Percentiles rank a stretch among this genome's conserved stretches.
Conservation (phyloP, 176 grass and related monocot genomes). For the Zea luxurians region DNA sequence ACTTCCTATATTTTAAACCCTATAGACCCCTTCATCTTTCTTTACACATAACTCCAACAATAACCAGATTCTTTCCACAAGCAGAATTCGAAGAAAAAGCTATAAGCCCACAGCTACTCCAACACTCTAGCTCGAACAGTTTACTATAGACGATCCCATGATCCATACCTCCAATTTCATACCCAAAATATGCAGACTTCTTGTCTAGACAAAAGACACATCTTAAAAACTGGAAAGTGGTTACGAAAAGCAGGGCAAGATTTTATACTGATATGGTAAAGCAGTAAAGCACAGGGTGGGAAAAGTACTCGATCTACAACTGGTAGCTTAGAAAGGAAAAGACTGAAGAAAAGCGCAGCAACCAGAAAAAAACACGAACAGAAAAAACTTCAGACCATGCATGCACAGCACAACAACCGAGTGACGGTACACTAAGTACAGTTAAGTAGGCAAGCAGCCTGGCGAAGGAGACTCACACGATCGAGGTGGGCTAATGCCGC, state of each 20-base stretch:
- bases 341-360: neutral
- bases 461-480: neutral
- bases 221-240: conserved; percentile 7
- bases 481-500: conserved; percentile 42
- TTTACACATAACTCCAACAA: too few species aligned
- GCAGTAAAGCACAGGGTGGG: conserved; percentile 15
- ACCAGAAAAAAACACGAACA: neutral
- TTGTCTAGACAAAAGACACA: conserved; percentile 13
- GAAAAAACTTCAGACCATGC: neutral
- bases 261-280: conserved; percentile 27
- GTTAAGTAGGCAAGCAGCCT: neutral
- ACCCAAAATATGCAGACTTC: conserved; percentile 2
- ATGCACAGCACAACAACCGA: conserved; percentile 20
- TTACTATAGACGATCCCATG: conserved; percentile 31
- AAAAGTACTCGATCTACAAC: neutral
- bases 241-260: conserved; percentile 18
- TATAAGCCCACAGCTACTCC: conserved; percentile 7
- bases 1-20: too few species aligned
- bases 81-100: too few species aligned
- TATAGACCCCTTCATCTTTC: too few species aligned
- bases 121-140: neutral
- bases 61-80: too few species aligned
- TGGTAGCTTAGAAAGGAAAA: neutral
- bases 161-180: neutral
- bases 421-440: neutral